Base-by-base conservation (phyloP, 1,284 basidiomycete genomes). In the Cryptococcus sp. region DNA sequence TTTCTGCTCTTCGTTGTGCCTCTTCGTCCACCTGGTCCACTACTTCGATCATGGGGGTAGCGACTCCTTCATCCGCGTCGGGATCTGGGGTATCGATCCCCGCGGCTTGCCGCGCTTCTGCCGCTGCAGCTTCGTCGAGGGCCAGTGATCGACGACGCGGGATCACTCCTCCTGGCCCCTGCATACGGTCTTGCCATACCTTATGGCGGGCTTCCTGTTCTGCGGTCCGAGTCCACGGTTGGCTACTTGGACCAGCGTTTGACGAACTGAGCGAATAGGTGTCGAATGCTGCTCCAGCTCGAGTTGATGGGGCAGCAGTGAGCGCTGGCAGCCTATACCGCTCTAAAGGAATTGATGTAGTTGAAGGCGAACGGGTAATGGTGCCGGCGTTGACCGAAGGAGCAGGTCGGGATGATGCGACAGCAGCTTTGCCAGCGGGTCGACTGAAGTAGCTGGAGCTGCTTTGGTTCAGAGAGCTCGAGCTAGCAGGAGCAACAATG, bases 51-150 rank as follows among this genome's bases (percentile, higher is more conserved):
- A 31, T 46, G 48, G 53, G 57, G 2, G 57, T 52, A 17, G 50
- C 20, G 7, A 19, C 40, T 8, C 53, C 57, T n/a, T 55, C 51
- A 13, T 57, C 59, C 2, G n/a, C 39, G 23, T 62, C 57, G 3
- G 49, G 31, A 35, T 35, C 31, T 35, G 31, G 53, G 3, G 42
- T 50, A 11, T 56, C 66, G 13, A 62, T 54, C 0, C 68, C 59
- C 3, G 55, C 44, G 2, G 56, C 63, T 41, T 64, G 55, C 5
- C 71, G 48, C 15, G 65, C 61, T 57, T 75, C 76, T 3, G 63
- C 69, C 1, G 71, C 73, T 16, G 72, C 77, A 0, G 77, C 77
- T 53, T 77, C 73, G 48, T 80, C 78, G n/a, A 80, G 64, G 15
- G 72, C 70, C 3, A 80, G 57, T 11, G 74, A 77, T 19, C 72